A percentile compares a stretch with the other conserved stretches of the same genome.
Conservation (phyloP, 345 rosid genomes). For the Microcos paniculata region DNA sequence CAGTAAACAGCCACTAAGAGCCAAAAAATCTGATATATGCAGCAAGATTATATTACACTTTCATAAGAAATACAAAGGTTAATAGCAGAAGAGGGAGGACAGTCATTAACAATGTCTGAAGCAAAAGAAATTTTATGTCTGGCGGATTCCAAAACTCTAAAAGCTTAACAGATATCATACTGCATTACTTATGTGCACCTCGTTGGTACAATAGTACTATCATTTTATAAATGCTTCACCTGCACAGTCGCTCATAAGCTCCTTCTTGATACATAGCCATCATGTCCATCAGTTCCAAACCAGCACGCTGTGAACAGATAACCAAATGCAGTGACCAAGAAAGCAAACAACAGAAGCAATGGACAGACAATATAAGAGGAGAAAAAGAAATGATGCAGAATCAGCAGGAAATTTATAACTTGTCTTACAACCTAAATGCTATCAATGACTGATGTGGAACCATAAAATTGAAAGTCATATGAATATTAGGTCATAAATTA, state of each 20-base stretch:
- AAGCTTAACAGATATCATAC: background rate
- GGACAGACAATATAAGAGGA: background rate
- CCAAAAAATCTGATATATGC: background rate
- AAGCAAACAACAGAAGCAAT: background rate
- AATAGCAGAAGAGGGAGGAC: background rate
- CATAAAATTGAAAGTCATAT: slow-evolving; percentile 5
- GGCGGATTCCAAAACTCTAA: background rate
- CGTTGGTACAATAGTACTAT: background rate
- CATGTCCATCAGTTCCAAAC: slow-evolving; percentile 98
- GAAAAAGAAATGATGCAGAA: background rate
- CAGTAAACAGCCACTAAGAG: background rate
- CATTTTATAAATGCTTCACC: slow-evolving; percentile 40
- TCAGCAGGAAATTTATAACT: background rate
- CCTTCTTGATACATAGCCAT: slow-evolving; percentile 99
- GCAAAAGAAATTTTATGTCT: background rate
- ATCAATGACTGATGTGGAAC: background rate
- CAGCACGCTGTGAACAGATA: slow-evolving; percentile 71
- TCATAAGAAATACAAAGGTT: background rate
- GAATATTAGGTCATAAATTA: background rate
- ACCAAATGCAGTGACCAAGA: background rate
- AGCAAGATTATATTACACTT: background rate
- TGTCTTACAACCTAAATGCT: background rate
- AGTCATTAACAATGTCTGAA: slow-evolving; percentile 2
- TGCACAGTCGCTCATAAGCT: slow-evolving; percentile 97
- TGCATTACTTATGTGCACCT: background rate